Conservation (phyloP, 768 basidiomycete genomes). For the Kwoniella shandongensis region DNA sequence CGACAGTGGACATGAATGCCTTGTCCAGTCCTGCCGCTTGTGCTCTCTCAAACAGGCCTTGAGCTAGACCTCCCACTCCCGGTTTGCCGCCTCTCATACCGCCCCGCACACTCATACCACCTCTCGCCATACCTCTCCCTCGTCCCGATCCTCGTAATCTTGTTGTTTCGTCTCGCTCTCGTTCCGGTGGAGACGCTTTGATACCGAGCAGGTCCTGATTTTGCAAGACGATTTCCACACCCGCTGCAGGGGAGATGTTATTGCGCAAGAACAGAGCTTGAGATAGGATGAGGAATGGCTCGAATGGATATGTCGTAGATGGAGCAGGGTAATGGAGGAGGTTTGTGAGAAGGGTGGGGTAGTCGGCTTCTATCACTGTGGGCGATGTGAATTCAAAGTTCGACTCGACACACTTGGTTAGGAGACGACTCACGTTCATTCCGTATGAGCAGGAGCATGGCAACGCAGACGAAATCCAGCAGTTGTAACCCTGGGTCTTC, state of each 20-base stretch:
- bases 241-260: slow-evolving; percentile 70
- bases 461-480: slow-evolving; percentile 82
- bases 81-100: slow-evolving; percentile 4
- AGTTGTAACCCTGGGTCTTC: slow-evolving; percentile 75
- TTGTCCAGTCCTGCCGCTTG: slow-evolving; percentile 58
- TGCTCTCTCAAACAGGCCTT: slow-evolving; percentile 50
- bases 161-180: slow-evolving; percentile 48
- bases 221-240: slow-evolving; percentile 75
- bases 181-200: slow-evolving; percentile 60
- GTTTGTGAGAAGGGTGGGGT: slow-evolving; percentile 76
- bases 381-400: no score
- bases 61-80: slow-evolving; percentile 46
- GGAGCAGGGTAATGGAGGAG: slow-evolving; percentile 81
- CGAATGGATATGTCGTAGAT: slow-evolving; percentile 46
- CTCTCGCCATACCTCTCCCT: slow-evolving; percentile 39
- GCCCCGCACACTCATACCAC: slow-evolving; percentile 8
- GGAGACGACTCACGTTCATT: slow-evolving; percentile 67
- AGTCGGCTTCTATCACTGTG: slow-evolving; percentile 83
- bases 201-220: slow-evolving; percentile 71
- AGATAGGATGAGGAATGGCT: slow-evolving; percentile 65
- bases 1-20: slow-evolving; percentile 50
- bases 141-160: slow-evolving; percentile 32
- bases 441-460: slow-evolving; percentile 91
- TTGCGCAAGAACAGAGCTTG: slow-evolving; percentile 80
- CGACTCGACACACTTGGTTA: neutral